Evolutionary conservation across 257 asterid species (phyloP).

Genomic region (Penstemon davidsonii): DNA sequence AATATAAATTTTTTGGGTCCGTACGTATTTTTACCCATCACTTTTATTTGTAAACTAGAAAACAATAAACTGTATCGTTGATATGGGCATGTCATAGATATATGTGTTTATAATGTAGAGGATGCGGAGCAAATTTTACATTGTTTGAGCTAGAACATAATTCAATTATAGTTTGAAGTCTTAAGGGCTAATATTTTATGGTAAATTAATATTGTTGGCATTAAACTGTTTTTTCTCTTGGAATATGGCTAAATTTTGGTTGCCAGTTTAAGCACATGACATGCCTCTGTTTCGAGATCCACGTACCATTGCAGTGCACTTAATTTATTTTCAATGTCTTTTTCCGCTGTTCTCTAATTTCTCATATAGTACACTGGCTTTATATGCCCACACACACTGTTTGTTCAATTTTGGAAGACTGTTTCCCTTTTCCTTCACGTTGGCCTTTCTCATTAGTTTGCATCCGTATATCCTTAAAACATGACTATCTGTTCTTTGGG

Average conservation of each 20-base stretch:
- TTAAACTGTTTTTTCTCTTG: background rate
- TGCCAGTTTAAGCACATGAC: slow-evolving; percentile 25
- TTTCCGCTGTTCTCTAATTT: slow-evolving; percentile 5
- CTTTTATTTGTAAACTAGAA: no score
- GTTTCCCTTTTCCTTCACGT: slow-evolving; percentile 16
- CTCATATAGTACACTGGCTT: slow-evolving; percentile 1
- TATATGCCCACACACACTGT: slow-evolving; percentile 29
- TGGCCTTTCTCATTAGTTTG: slow-evolving; percentile 1
- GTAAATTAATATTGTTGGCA: background rate
- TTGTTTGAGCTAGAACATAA: no score
- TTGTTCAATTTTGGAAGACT: slow-evolving; percentile 10
- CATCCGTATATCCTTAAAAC: background rate
- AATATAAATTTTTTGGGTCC: no score
- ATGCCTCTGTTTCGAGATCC: slow-evolving; percentile 17
- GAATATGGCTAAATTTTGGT: background rate
- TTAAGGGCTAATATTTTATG: no score
- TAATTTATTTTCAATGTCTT: background rate
- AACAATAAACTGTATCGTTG: no score
- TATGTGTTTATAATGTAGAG: no score
- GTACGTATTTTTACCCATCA: no score
- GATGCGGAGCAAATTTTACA: no score
- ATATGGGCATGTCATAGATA: no score
- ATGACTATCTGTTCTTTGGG: background rate
- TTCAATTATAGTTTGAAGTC: no score
- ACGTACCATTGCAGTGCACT: background rate